Evolutionary conservation across 352 stramenopile genomes (phyloP).

Genomic region (Phytophthora pistaciae): DNA sequence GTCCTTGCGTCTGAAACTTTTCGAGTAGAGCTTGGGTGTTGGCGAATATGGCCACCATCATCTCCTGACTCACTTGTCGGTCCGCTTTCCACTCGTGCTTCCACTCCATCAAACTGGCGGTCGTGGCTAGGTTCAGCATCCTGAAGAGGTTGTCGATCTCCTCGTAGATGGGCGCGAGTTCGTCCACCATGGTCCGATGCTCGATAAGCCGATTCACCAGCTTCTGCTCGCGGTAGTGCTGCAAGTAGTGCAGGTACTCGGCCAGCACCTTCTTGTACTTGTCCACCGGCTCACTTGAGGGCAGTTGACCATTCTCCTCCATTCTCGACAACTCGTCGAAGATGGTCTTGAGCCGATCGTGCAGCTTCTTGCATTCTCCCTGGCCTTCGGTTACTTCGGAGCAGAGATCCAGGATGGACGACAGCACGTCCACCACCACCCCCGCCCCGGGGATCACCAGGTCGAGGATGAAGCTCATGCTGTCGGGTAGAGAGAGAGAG

Average conservation of each 20-base stretch:
- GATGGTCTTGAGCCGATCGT: slow-evolving; percentile 9
- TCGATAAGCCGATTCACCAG: slow-evolving; percentile 7
- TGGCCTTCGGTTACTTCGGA: slow-evolving; percentile 16
- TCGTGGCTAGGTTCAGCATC: slow-evolving; percentile 29
- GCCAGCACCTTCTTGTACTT: slow-evolving; percentile 10
- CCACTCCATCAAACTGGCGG: background rate
- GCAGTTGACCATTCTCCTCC: background rate
- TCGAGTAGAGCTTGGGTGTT: no score
- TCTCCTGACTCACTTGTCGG: no score
- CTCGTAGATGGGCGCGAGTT: slow-evolving; percentile 22
- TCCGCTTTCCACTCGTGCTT: background rate
- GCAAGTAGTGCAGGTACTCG: slow-evolving; percentile 7
- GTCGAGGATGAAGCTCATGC: slow-evolving; percentile 12
- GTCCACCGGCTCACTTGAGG: background rate
- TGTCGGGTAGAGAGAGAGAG: background rate
- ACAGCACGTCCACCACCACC: slow-evolving; percentile 7
- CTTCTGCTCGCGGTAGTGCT: slow-evolving; percentile 18
- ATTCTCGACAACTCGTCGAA: slow-evolving; percentile 5
- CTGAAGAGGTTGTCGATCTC: slow-evolving; percentile 39
- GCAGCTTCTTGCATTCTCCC: slow-evolving; percentile 5
- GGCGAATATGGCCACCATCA: no score
- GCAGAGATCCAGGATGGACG: slow-evolving; percentile 4
- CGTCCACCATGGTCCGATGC: slow-evolving; percentile 23
- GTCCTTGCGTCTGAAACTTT: background rate
- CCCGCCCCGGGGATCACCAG: slow-evolving; percentile 10